Evolutionary conservation across 768 basidiomycete species (phyloP).

Genomic region (Lactarius trivialis): DNA sequence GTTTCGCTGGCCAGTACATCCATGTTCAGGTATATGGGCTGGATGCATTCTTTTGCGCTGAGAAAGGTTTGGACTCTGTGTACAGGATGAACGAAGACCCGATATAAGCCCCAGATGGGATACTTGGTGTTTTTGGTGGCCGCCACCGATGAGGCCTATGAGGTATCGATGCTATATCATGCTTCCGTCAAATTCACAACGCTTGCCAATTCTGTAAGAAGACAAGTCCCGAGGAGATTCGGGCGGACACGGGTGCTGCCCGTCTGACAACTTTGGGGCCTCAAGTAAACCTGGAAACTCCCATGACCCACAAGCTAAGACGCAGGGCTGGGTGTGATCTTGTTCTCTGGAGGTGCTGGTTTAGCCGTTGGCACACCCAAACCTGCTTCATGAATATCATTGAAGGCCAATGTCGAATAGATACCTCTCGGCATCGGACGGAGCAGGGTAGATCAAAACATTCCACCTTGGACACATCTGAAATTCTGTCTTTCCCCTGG

Average conservation of each 20-base stretch:
- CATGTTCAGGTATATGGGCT: neutral
- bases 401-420: neutral
- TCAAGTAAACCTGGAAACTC: neutral
- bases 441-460: neutral
- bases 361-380: neutral
- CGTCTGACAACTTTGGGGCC: neutral
- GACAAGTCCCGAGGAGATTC: neutral
- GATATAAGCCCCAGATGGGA: neutral
- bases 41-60: neutral
- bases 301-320: neutral
- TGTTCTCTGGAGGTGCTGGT: no score
- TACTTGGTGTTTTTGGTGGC: neutral
- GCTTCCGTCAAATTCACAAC: neutral
- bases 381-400: neutral
- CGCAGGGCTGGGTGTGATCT: no score
- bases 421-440: neutral
- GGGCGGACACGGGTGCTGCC: neutral
- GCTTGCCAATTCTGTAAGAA: neutral
- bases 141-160: neutral
- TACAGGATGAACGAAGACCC: neutral
- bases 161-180: neutral
- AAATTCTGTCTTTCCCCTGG: neutral
- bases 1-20: neutral
- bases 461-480: neutral
- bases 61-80: neutral